These are phyloP conservation scores for Emmonsiellopsis sp. DNA, from an alignment of 2,329 filamentous ascomycete species.

Conservation along the genomic window DNA sequence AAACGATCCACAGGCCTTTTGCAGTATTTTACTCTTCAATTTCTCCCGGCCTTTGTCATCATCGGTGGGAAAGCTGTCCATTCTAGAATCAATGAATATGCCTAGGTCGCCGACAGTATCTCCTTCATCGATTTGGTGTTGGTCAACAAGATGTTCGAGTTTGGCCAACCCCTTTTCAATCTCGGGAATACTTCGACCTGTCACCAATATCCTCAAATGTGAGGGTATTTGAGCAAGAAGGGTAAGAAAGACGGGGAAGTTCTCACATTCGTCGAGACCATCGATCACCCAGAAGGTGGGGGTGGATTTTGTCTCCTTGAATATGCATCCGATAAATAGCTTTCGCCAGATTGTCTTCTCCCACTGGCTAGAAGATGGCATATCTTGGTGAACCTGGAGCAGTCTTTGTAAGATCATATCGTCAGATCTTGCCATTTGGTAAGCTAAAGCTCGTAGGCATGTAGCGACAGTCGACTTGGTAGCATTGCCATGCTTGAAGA, in stretches of 20 bases:
- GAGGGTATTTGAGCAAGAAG: constrained; percentile 12
- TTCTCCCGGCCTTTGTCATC: constrained; percentile 12
- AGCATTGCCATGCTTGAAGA: constrained; percentile 18
- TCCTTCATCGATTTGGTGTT: constrained; percentile 10
- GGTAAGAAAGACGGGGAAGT: constrained; percentile 1
- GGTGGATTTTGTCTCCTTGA: constrained; percentile 4
- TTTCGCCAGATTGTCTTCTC: constrained; percentile 8
- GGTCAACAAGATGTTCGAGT: constrained; percentile 11
- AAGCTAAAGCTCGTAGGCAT: constrained; percentile 20
- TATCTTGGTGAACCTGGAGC: background rate
- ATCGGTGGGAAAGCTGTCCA: background rate
- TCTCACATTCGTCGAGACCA: constrained; percentile 14
- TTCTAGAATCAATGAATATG: constrained; percentile 12
- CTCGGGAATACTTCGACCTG: constrained; percentile 19
- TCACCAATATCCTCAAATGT: constrained; percentile 19
- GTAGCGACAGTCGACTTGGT: constrained; percentile 16
- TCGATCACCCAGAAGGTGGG: constrained; percentile 15
- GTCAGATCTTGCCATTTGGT: constrained; percentile 23
- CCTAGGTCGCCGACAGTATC: constrained; percentile 20
- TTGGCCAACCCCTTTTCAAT: constrained; percentile 17
- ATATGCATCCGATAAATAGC: constrained; percentile 6
- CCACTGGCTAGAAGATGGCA: constrained; percentile 10
- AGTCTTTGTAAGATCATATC: constrained; percentile 5
- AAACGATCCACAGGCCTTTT: constrained; percentile 30
- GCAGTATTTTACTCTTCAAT: constrained; percentile 22